Conservation (phyloP, 108 stramenopile genomes). For the Epithemia pelagica region DNA sequence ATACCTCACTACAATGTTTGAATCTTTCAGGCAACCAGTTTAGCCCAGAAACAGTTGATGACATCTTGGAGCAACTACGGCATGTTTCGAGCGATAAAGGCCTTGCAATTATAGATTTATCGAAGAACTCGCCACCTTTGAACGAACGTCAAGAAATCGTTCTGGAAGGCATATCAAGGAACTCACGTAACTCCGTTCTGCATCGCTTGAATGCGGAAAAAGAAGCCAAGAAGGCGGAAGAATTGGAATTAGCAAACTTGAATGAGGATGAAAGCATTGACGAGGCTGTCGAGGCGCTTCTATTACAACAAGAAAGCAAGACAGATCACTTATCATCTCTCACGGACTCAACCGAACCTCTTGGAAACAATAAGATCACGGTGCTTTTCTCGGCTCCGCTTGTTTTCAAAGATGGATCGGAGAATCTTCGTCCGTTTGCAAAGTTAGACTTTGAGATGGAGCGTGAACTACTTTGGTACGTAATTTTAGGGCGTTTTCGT, state of each 20-base stretch:
- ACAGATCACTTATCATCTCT: background rate
- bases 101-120: constrained; percentile 33
- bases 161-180: constrained; percentile 17
- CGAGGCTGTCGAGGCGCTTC: constrained; percentile 2
- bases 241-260: background rate
- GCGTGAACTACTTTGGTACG: constrained; percentile 62
- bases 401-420: constrained; percentile 49
- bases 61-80: constrained; percentile 21
- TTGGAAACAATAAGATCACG: constrained; percentile 52
- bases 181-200: constrained; percentile 26
- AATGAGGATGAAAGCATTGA: background rate
- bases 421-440: constrained; percentile 55
- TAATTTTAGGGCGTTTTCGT: no score
- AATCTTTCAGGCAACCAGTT: constrained; percentile 54
- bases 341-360: background rate
- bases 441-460: constrained; percentile 75
- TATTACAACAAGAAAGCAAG: background rate
- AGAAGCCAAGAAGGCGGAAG: constrained; percentile 6
- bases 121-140: constrained; percentile 42
- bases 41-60: constrained; percentile 25
- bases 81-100: constrained; percentile 22
- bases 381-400: constrained; percentile 80
- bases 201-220: constrained; percentile 14
- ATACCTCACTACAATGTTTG: constrained; percentile 33
- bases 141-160: constrained; percentile 14